Evolutionary conservation across 2,329 filamentous ascomycete genomes (phyloP).

Genomic region (Gnomoniopsis sp.): DNA sequence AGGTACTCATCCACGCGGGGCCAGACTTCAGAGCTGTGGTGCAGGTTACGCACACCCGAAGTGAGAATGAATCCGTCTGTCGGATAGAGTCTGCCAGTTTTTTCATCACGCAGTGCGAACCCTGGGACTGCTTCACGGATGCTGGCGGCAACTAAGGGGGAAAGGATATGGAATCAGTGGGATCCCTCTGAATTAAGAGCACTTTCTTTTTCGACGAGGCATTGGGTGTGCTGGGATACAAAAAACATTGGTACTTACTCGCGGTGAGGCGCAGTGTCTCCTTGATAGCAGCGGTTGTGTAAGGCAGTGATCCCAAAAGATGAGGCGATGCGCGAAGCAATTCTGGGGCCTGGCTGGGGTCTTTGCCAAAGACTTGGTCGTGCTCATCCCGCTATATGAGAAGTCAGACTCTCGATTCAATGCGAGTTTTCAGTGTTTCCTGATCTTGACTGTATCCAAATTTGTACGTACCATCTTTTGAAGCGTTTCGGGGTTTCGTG

Average conservation of each 20-base stretch:
- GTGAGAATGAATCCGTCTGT: conserved; percentile 29
- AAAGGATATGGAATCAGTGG: conserved; percentile 27
- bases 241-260: background rate
- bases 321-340: conserved; percentile 36
- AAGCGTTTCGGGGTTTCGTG: conserved; percentile 23
- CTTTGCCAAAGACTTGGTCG: conserved; percentile 23
- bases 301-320: conserved; percentile 46
- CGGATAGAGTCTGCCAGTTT: conserved; percentile 31
- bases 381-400: conserved; percentile 25
- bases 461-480: conserved; percentile 6
- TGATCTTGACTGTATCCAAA: background rate
- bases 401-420: background rate
- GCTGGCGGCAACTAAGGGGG: conserved; percentile 33
- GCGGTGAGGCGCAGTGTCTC: conserved; percentile 48
- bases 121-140: conserved; percentile 29
- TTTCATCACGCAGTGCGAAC: conserved; percentile 31
- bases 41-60: conserved; percentile 23
- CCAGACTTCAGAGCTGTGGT: conserved; percentile 33
- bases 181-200: too few species aligned
- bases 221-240: too few species aligned
- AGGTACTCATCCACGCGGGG: conserved; percentile 34
- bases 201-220: background rate
- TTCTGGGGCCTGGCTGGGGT: conserved; percentile 29
- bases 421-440: background rate
- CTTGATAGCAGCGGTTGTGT: conserved; percentile 50